Conservation (phyloP, 1,284 basidiomycete genomes). For the Sparassis latifolia region DNA sequence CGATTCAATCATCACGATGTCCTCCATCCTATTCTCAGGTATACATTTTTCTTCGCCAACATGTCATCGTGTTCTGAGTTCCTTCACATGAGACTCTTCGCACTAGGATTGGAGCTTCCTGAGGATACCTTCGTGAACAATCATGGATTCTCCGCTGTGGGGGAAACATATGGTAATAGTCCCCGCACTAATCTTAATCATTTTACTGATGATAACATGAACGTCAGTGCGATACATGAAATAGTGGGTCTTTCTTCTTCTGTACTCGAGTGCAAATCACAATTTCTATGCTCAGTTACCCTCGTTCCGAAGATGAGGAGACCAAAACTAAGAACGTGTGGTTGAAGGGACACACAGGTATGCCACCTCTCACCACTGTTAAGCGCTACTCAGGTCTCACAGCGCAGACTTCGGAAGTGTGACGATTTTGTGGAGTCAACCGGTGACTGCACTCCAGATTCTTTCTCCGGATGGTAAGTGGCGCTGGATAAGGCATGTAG, state of each 20-base stretch:
- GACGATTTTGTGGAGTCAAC: conserved; percentile 55
- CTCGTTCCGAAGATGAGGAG: conserved; percentile 40
- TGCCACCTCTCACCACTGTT: background rate
- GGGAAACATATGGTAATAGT: conserved; percentile 23
- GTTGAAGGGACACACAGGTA: conserved; percentile 57
- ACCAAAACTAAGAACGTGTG: conserved; percentile 47
- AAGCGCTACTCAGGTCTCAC: background rate
- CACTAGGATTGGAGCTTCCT: conserved; percentile 25
- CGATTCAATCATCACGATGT: conserved; percentile 45
- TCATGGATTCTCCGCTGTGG: conserved; percentile 20
- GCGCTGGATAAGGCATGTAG: conserved; percentile 54
- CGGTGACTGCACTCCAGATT: conserved; percentile 52
- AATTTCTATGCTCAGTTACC: conserved; percentile 17
- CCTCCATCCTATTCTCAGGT: conserved; percentile 44
- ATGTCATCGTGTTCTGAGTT: too few relatives aligned
- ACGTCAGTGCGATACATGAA: conserved; percentile 27
- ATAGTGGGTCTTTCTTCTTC: conserved; percentile 21
- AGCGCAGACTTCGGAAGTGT: conserved; percentile 46
- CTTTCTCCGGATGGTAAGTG: conserved; percentile 42
- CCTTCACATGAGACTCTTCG: conserved; percentile 41
- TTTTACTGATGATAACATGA: background rate
- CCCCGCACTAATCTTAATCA: background rate
- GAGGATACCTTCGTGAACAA: conserved; percentile 26
- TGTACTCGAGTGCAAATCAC: too few relatives aligned
- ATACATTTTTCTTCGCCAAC: conserved; percentile 5